Evolutionary conservation across 139 green algal genomes (phyloP).

Genomic region (Ulvella scutata): DNA sequence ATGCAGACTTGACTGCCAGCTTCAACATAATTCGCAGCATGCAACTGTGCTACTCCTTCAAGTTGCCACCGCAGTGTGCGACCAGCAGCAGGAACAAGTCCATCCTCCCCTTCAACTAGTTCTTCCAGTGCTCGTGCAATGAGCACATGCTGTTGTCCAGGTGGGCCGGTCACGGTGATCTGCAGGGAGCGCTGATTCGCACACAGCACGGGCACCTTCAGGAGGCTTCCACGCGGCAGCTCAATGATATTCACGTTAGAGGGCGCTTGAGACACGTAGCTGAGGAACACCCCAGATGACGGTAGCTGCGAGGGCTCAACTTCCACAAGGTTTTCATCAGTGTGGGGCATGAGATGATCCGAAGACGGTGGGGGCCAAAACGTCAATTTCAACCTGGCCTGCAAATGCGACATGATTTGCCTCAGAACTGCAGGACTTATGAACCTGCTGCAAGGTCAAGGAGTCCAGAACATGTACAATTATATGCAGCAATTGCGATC

Average conservation of each 20-base stretch:
- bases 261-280: not conserved
- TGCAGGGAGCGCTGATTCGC: not conserved
- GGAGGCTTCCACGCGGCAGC: not conserved
- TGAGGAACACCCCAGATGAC: not conserved
- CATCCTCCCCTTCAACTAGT: not conserved
- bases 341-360: not conserved
- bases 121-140: not conserved
- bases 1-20: not conserved
- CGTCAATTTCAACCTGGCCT: not conserved
- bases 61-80: not conserved
- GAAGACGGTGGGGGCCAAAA: not conserved
- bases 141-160: not conserved
- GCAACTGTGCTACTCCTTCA: not conserved
- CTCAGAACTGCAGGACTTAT: too few relatives aligned
- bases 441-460: too few relatives aligned
- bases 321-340: not conserved
- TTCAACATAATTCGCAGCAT: not conserved
- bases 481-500: too few relatives aligned
- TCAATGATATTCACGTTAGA: not conserved
- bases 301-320: not conserved
- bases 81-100: not conserved
- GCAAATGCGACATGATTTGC: not conserved
- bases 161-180: not conserved
- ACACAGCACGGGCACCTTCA: not conserved
- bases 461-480: too few relatives aligned